Percentiles rank a stretch among this genome's conserved stretches.
Conservation (phyloP, 805 yeast species). For the Debaryomyces castellii region DNA sequence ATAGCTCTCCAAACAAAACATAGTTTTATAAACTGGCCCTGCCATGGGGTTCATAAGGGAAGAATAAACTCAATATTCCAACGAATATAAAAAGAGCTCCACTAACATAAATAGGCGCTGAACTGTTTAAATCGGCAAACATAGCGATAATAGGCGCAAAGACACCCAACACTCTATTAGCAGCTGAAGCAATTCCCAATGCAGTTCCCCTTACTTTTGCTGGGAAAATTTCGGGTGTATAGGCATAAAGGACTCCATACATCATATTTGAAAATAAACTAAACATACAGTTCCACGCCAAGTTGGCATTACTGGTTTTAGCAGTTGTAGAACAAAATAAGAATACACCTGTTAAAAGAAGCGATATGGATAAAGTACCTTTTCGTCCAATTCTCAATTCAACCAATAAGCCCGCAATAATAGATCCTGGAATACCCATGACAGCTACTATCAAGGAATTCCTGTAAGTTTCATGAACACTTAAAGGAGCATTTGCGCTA, state of each 20-base stretch:
- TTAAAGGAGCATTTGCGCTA: slow-evolving; percentile 22
- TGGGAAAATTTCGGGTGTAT: slow-evolving; percentile 65
- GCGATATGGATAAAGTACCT: slow-evolving; percentile 55
- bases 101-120: slow-evolving; percentile 62
- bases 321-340: slow-evolving; percentile 65
- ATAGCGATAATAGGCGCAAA: slow-evolving; percentile 59
- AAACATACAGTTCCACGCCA: slow-evolving; percentile 50
- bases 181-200: slow-evolving; percentile 57
- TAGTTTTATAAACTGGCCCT: slow-evolving; percentile 12
- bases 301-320: slow-evolving; percentile 45
- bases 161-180: slow-evolving; percentile 52
- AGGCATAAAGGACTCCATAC: slow-evolving; percentile 63
- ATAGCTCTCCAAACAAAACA: no score
- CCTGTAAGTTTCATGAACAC: slow-evolving; percentile 32
- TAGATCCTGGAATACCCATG: slow-evolving; percentile 33
- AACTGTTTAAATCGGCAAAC: slow-evolving; percentile 51
- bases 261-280: slow-evolving; percentile 49
- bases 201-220: slow-evolving; percentile 53
- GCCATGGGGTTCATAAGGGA: slow-evolving; percentile 29
- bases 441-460: slow-evolving; percentile 31
- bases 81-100: slow-evolving; percentile 53
- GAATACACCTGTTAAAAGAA: slow-evolving; percentile 54
- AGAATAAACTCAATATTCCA: slow-evolving; percentile 31
- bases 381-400: slow-evolving; percentile 49
- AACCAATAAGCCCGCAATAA: slow-evolving; percentile 31